Evolutionary conservation across 1,284 basidiomycete species (phyloP), one percentile per base, ranked within the genome.

Genomic region (Sporisorium sorghi): DNA sequence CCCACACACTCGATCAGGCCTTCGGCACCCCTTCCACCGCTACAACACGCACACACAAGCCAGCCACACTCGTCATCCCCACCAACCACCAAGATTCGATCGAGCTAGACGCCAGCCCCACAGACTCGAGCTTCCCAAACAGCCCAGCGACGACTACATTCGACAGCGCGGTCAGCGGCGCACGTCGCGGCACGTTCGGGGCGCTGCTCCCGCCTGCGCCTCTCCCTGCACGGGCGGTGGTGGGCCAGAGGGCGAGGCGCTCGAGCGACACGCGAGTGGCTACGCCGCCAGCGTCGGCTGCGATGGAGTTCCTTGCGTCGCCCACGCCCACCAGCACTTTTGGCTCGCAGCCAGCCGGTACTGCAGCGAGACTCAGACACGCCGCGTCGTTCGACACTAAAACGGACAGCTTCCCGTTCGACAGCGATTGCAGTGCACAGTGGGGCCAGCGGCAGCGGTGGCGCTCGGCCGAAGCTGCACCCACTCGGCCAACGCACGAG

Each of bases 231-330:
- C n/a, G n/a, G n/a, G n/a, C n/a, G n/a, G n/a, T n/a, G n/a, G n/a
- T n/a, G n/a, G n/a, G n/a, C n/a, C n/a, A n/a, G n/a, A n/a, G n/a
- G n/a, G n/a, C n/a, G n/a, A n/a, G n/a, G n/a, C n/a, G n/a, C n/a
- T n/a, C 24, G 5, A 24, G 24, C 12, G 43, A 6, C n/a, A n/a
- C n/a, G n/a, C n/a, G n/a, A n/a, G n/a, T n/a, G 26, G 43, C 5
- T 19, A 58, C 52, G 21, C 56, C 59, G 0, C 66, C 55, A n/a
- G 55, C 48, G 9, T 63, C 59, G 0, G 56, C 60, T 0, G 59
- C 60, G 0, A 69, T 69, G 52, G 60, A 69, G 24, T 63, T 63
- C 26, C 53, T 69, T 3, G 15, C 24, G 19, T 40, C 52, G 2
- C 67, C 67, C 0, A 35, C 44, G 4, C 53, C 58, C 15, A 43